Conservation (phyloP, 2,329 filamentous ascomycete genomes). For the Hypoxylon rubiginosum region DNA sequence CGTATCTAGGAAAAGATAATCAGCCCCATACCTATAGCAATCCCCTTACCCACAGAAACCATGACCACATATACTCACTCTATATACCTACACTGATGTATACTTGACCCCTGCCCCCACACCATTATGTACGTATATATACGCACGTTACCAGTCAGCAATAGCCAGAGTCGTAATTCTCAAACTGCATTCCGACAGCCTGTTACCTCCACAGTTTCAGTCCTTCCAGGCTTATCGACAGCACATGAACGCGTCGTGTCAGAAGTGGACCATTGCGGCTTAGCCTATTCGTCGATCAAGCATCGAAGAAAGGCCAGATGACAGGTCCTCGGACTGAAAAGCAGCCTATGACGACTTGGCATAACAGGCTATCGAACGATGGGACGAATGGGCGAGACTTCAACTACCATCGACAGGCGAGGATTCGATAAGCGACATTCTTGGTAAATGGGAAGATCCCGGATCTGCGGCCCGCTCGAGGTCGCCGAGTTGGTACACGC, state of each 20-base stretch:
- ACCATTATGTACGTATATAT: slow-evolving; percentile 11
- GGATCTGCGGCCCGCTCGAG: slow-evolving; percentile 30
- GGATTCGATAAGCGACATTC: slow-evolving; percentile 4
- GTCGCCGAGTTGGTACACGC: background rate
- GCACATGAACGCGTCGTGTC: slow-evolving; percentile 36
- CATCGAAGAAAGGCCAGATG: slow-evolving; percentile 33
- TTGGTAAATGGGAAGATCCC: slow-evolving; percentile 14
- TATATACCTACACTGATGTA: background rate
- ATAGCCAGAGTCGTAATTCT: slow-evolving; percentile 48
- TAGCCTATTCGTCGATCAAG: slow-evolving; percentile 33
- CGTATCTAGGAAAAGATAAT: slow-evolving; percentile 2
- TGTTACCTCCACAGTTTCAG: slow-evolving; percentile 53
- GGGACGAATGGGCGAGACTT: slow-evolving; percentile 26
- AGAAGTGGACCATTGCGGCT: slow-evolving; percentile 34
- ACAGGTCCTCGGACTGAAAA: slow-evolving; percentile 22
- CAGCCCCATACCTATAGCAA: slow-evolving; percentile 8
- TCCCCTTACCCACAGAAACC: slow-evolving; percentile 35
- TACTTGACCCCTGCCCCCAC: slow-evolving; percentile 4
- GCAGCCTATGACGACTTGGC: slow-evolving; percentile 8
- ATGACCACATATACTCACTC: background rate
- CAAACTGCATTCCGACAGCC: slow-evolving; percentile 52
- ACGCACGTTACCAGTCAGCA: slow-evolving; percentile 3
- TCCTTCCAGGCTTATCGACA: slow-evolving; percentile 16
- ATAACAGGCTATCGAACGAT: slow-evolving; percentile 10
- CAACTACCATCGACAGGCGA: slow-evolving; percentile 3